These are phyloP conservation scores for Pichia sp. DNA, from an alignment of 1,139 yeast species.

Conservation along the genomic window DNA sequence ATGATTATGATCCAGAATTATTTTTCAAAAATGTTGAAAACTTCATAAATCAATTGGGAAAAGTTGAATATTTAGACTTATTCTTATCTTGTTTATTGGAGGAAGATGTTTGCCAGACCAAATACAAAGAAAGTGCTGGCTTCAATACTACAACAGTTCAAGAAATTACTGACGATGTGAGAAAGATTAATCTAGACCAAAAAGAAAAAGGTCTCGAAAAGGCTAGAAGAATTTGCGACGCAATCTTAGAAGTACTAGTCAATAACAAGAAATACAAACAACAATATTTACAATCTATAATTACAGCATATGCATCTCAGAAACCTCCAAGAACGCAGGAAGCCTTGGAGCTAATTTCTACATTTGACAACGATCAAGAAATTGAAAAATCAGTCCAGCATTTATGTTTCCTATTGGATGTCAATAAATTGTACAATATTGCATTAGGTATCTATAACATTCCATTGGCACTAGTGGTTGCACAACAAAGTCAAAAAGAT, in stretches of 20 bases:
- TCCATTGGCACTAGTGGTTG: conserved; percentile 72
- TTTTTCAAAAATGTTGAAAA: conserved; percentile 60
- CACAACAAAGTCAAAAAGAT: conserved; percentile 96
- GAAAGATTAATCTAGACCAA: conserved; percentile 21
- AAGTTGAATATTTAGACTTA: conserved; percentile 75
- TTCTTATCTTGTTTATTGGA: conserved; percentile 82
- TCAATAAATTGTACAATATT: conserved; percentile 70
- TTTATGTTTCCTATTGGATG: conserved; percentile 87
- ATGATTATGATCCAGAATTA: conserved; percentile 75
- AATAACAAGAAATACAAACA: conserved; percentile 48
- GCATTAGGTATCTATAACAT: conserved; percentile 84
- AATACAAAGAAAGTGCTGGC: conserved; percentile 65
- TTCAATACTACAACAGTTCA: conserved; percentile 21
- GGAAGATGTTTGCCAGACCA: conserved; percentile 80
- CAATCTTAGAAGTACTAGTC: conserved; percentile 53
- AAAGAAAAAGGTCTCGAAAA: conserved; percentile 43
- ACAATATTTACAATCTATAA: conserved; percentile 67
- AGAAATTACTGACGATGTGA: conserved; percentile 3
- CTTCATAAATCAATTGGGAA: conserved; percentile 69
- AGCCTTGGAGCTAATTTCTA: conserved; percentile 63
- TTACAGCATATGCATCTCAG: conserved; percentile 91
- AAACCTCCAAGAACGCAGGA: conserved; percentile 78
- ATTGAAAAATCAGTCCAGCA: conserved; percentile 70
- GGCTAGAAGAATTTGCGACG: conserved; percentile 73
- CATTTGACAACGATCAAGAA: conserved; percentile 43